These are phyloP conservation scores for Trichosporon sp. DNA, from an alignment of 1,284 basidiomycete genomes.

Conservation along the genomic window DNA sequence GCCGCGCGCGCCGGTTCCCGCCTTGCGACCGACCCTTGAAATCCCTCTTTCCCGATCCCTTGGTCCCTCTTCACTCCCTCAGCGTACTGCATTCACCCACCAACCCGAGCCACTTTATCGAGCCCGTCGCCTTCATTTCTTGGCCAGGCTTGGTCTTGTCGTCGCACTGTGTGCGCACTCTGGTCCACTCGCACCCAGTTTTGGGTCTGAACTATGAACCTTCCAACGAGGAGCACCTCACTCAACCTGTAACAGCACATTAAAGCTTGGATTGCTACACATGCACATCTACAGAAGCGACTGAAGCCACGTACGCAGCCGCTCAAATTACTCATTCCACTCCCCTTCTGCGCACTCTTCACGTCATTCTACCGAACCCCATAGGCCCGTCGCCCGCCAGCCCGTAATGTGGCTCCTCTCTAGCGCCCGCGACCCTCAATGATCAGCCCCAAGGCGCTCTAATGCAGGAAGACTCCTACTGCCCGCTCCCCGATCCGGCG, in stretches of 20 bases:
- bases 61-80: not conserved
- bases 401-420: not conserved
- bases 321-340: not conserved
- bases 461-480: not conserved
- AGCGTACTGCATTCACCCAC: not conserved
- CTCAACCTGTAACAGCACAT: conserved; percentile 7
- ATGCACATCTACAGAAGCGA: not conserved
- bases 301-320: not conserved
- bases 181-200: not conserved
- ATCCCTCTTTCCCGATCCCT: conserved; percentile 18
- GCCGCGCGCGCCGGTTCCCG: conserved; percentile 16
- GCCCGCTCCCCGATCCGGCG: not conserved
- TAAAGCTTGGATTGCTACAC: conserved; percentile 12
- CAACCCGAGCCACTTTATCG: not conserved
- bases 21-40: conserved; percentile 10
- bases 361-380: conserved; percentile 1
- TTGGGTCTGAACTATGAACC: not conserved
- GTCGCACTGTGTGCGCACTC: not conserved
- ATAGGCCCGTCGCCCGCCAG: not conserved
- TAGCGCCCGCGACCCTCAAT: not conserved
- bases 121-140: not conserved
- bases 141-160: not conserved
- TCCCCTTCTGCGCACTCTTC: conserved; percentile 1
- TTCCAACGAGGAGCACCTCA: conserved; percentile 3
- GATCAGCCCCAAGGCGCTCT: not conserved